A percentile compares a stretch with the other conserved stretches of the same genome.
Conservation (phyloP, 148 eudicot species). For the Drosera capensis region DNA sequence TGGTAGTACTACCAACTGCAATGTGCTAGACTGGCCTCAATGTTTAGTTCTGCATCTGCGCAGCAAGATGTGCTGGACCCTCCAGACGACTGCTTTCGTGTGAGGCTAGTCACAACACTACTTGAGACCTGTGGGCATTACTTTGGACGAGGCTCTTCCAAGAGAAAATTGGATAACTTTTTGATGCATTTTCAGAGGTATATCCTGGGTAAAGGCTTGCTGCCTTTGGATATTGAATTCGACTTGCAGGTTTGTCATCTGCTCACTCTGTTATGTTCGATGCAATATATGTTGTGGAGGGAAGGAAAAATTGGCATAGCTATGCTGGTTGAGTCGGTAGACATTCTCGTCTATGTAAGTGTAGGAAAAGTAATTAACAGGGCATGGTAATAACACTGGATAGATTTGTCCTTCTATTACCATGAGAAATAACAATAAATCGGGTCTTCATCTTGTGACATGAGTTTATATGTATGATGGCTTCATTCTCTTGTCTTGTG, state of each 20-base stretch:
- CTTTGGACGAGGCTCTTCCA: slow-evolving; percentile 91
- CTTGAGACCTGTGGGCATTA: slow-evolving; percentile 98
- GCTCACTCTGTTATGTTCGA: slow-evolving; percentile 2
- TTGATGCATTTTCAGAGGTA: slow-evolving; percentile 83
- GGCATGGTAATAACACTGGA: too few species aligned
- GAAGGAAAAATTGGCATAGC: neutral
- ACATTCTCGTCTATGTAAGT: too few species aligned
- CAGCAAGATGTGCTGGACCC: slow-evolving; percentile 91
- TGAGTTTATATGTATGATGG: too few species aligned
- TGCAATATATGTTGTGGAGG: neutral
- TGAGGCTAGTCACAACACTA: slow-evolving; percentile 75
- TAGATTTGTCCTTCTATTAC: too few species aligned
- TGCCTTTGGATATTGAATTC: slow-evolving; percentile 93
- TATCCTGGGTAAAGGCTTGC: slow-evolving; percentile 61
- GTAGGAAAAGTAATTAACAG: too few species aligned
- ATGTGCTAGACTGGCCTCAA: too few species aligned
- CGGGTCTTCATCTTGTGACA: too few species aligned
- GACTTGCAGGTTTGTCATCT: slow-evolving; percentile 71
- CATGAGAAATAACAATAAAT: too few species aligned
- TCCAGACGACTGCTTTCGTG: slow-evolving; percentile 89
- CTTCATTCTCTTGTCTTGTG: too few species aligned
- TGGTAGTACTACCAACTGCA: neutral
- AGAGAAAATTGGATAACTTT: slow-evolving; percentile 83
- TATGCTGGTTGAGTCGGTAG: neutral
- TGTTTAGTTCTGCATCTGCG: slow-evolving; percentile 1